Evolutionary conservation across 1,139 yeast genomes (phyloP).

Genomic region (Kurtzmaniella natalensis): DNA sequence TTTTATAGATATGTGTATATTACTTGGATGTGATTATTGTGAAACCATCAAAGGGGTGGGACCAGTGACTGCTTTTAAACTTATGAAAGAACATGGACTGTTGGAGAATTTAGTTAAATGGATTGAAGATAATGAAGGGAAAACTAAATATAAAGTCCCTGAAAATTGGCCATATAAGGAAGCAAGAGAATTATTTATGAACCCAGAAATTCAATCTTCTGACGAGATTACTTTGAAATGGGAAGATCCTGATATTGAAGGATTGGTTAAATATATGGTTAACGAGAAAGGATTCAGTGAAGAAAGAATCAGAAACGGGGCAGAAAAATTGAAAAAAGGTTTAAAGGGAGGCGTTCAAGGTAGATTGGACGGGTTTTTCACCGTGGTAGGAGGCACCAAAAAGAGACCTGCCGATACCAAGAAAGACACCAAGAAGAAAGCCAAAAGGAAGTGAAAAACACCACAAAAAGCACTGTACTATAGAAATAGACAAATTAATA

Average conservation of each 20-base stretch:
- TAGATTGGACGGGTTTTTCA: conserved; percentile 86
- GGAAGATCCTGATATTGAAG: conserved; percentile 73
- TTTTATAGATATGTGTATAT: conserved; percentile 86
- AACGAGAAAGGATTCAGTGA: conserved; percentile 83
- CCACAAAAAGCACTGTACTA: too few relatives aligned
- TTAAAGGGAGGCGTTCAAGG: conserved; percentile 86
- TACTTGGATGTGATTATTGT: conserved; percentile 95
- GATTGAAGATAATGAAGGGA: conserved; percentile 56
- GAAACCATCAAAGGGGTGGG: conserved; percentile 95
- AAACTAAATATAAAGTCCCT: conserved; percentile 75
- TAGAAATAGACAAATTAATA: too few relatives aligned
- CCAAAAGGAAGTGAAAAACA: conserved; percentile 13
- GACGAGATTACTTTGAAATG: conserved; percentile 68
- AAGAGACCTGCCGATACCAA: conserved; percentile 20
- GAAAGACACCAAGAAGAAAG: conserved; percentile 16
- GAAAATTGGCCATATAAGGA: conserved; percentile 93
- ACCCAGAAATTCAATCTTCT: conserved; percentile 73
- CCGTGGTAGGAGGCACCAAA: conserved; percentile 44
- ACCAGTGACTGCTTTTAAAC: conserved; percentile 86
- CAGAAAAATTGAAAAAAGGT: conserved; percentile 78
- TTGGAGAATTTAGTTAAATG: conserved; percentile 72
- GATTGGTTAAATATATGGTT: conserved; percentile 67
- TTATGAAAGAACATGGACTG: conserved; percentile 80
- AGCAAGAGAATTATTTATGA: conserved; percentile 75
- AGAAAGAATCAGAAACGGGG: conserved; percentile 85